Evolutionary conservation across 148 eudicot species (phyloP).

Genomic region (Agrostemma githago): DNA sequence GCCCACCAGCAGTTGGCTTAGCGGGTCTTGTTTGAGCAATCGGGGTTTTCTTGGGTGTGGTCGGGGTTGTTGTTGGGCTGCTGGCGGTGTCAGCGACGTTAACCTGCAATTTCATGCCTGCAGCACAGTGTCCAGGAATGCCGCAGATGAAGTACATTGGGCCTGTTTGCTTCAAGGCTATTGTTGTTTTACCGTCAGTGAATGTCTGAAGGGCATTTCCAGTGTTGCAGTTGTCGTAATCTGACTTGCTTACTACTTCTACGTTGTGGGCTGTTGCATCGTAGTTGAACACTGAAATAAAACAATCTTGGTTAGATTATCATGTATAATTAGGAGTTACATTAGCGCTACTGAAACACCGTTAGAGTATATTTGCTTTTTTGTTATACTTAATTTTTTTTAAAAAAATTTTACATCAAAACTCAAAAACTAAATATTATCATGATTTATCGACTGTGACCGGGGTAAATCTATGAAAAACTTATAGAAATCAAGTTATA

Average conservation of each 20-base stretch:
- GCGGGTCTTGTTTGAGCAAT: not conserved
- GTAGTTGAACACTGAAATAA: slow-evolving; percentile 20
- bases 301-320: not conserved
- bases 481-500: too few relatives aligned
- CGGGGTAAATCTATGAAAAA: too few relatives aligned
- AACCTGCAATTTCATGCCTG: slow-evolving; percentile 30
- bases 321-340: not conserved
- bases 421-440: too few relatives aligned
- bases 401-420: too few relatives aligned
- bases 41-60: not conserved
- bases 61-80: too few relatives aligned
- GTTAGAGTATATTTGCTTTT: too few relatives aligned
- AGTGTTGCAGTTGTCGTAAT: slow-evolving; percentile 17
- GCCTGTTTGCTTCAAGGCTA: slow-evolving; percentile 20
- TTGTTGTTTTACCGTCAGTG: slow-evolving; percentile 14
- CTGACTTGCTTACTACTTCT: slow-evolving; percentile 16
- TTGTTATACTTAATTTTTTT: too few relatives aligned
- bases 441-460: too few relatives aligned
- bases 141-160: slow-evolving; percentile 28
- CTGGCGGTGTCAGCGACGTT: not conserved
- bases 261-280: slow-evolving; percentile 21
- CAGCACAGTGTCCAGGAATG: slow-evolving; percentile 16
- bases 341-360: too few relatives aligned
- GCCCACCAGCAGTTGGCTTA: not conserved
- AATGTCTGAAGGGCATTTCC: slow-evolving; percentile 8